Evolutionary conservation across 768 basidiomycete species (phyloP).

Genomic region (Trametes meyenii): DNA sequence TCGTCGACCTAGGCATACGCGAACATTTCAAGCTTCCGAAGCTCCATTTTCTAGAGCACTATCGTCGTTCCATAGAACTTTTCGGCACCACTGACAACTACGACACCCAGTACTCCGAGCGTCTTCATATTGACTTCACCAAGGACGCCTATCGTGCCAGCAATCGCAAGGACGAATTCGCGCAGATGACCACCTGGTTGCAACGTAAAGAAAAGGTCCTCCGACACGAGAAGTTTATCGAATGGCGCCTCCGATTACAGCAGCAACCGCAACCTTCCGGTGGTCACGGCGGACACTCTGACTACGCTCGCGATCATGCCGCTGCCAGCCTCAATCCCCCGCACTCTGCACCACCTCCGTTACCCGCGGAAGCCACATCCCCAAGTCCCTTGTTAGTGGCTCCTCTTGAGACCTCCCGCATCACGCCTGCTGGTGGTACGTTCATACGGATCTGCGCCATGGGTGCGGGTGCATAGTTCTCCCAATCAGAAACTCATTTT

Average conservation of each 20-base stretch:
- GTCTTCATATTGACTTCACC: conserved; percentile 47
- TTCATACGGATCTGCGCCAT: too few relatives aligned
- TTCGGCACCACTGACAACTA: conserved; percentile 29
- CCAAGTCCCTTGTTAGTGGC: too few relatives aligned
- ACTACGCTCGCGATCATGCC: too few relatives aligned
- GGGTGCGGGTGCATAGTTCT: too few relatives aligned
- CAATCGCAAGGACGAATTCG: conserved; percentile 20
- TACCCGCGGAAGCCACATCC: too few relatives aligned
- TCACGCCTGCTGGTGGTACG: too few relatives aligned
- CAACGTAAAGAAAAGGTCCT: conserved; percentile 19
- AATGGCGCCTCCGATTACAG: conserved; percentile 13
- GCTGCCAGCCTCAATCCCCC: too few relatives aligned
- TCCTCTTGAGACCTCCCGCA: too few relatives aligned
- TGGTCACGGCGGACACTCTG: too few relatives aligned
- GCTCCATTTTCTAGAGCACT: conserved; percentile 28
- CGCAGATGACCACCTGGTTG: conserved; percentile 24
- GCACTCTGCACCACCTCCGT: too few relatives aligned
- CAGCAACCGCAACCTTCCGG: not conserved
- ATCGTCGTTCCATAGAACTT: conserved; percentile 17
- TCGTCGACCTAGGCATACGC: conserved; percentile 28
- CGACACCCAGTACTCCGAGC: conserved; percentile 30
- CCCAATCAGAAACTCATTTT: too few relatives aligned
- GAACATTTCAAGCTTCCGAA: conserved; percentile 30
- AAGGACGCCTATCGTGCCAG: conserved; percentile 35
- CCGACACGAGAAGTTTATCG: conserved; percentile 12